Base-by-base conservation (phyloP, 1,284 basidiomycete genomes). In the Erythrobasidium hasegawianum region DNA sequence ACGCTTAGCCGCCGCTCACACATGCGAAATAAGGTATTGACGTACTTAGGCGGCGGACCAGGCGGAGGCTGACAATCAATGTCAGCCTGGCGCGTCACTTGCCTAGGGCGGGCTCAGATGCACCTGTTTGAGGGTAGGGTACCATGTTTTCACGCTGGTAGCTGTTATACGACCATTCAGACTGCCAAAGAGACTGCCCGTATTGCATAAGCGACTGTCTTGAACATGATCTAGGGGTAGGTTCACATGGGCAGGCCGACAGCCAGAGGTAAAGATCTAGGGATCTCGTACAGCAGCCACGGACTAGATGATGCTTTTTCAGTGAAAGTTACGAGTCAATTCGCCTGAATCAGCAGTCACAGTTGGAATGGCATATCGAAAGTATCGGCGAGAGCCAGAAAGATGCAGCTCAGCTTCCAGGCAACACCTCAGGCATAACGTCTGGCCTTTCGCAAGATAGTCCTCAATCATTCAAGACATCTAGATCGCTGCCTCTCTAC, bases 191-290 rank as follows among this genome's bases (percentile, higher is more conserved):
- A 64, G 68, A 52, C 33, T 33, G 33, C 33, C 5, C 33, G 11
- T 33, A 33, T 33, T 11, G 33, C 33, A 33, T 33, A 11, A 33
- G 33, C 33, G 4, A 11, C 4, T 11, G 33, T 33, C 33, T 33
- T 33, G 4, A 33, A 33, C 33, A 33, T 33, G 33, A 5, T 33
- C 11, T 5, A 11, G 33, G 33, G 33, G 4, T 5, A 11, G n/a
- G 33, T 33, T 33, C 33, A 33, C 33, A 74, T 59, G 9, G 72
- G 73, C 18, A 74, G 64, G 14, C 72, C 73, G 29, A 74, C 67
- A n/a, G 69, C 69, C 33, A 55, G 45, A 7, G 53, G 57, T 4
- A 64, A 55, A 22, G 41, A 57, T 39, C 69, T 57, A 2, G 67
- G 61, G 18, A 68, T 61, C n/a, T 49, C 52, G 52, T 64, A 67